Percentiles rank a stretch among this genome's conserved stretches.
Conservation (phyloP, 371 early-diverging fungal species). For the Lichtheimia hyalospora region DNA sequence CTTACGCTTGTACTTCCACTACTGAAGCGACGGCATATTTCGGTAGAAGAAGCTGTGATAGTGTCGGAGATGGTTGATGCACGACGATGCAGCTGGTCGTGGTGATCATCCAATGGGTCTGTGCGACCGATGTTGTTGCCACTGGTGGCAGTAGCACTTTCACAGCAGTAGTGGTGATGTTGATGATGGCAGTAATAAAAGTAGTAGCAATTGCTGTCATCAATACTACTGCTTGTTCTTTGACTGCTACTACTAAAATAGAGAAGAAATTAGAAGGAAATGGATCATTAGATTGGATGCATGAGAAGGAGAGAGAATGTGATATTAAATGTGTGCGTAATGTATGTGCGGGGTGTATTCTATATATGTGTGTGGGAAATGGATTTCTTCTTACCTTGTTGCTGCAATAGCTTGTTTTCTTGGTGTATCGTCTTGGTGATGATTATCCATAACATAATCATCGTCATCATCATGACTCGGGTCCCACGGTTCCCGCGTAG, state of each 20-base stretch:
- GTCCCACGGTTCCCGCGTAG: not conserved
- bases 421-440: not conserved
- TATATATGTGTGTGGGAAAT: not conserved
- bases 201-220: not conserved
- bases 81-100: slow-evolving; percentile 17
- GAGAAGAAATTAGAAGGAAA: no score
- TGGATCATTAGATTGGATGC: no score
- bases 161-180: not conserved
- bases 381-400: slow-evolving; percentile 1
- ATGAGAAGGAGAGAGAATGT: no score
- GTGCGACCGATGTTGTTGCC: slow-evolving; percentile 11
- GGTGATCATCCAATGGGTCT: slow-evolving; percentile 7
- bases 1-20: slow-evolving; percentile 15
- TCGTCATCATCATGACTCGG: slow-evolving; percentile 2
- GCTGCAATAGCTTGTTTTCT: not conserved
- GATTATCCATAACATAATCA: no score
- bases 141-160: slow-evolving; percentile 3
- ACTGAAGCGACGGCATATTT: slow-evolving; percentile 20
- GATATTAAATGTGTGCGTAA: not conserved
- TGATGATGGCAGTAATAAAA: slow-evolving; percentile 2
- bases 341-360: not conserved
- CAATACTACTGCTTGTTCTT: not conserved
- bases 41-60: slow-evolving; percentile 13
- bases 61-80: slow-evolving; percentile 25
- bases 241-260: not conserved